Base-by-base conservation (phyloP, 306 rosid species). In the Geum urbanum region DNA sequence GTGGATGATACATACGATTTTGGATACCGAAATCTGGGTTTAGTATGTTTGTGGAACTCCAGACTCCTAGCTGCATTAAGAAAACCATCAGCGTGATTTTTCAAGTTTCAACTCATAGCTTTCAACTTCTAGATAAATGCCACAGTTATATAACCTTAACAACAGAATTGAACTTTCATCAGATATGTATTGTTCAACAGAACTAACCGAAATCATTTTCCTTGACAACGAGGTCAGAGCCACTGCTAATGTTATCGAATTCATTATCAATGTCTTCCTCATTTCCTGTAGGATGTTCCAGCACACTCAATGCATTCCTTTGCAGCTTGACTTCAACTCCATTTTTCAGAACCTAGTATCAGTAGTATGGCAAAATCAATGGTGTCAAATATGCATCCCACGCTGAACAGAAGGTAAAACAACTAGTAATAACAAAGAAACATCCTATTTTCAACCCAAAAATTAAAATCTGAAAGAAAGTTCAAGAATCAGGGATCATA, bases 251-350 rank as follows among this genome's bases (percentile, higher is more conserved):
- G 78, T 81, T 78, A 70, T 81, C 85, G 27, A 59, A 81, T 67
- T 87, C 89, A 63, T 62, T 74, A 58, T 80, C 80, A 5, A 75
- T 79, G 51, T 82, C 83, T 54, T 78, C 79, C 45, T 80, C 87
- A 57, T 87, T 73, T 64, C 88, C 88, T 2, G 88, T 85, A 14
- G 92, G 92, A 75, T 85, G 89, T 76, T 87, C 92, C 70, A 85
- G 83, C 80, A 87, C 92, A 66, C 92, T 87, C 81, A 85, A 68
- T 4, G 92, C 92, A 61, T 87, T 87, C 79, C 92, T 80, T 75
- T 87, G 92, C 56, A 87, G 86, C 80, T 87, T 87, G 41, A 87
- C 92, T 82, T 87, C 92, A 48, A 78, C 86, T 67, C 92, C 92
- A 68, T 87, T 87, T 83, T 87, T 87, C 74, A 87, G 79, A 57